Percentiles rank a stretch among this genome's conserved stretches.
Conservation (phyloP, 2,329 filamentous ascomycete species). For the Penicillium sp. region DNA sequence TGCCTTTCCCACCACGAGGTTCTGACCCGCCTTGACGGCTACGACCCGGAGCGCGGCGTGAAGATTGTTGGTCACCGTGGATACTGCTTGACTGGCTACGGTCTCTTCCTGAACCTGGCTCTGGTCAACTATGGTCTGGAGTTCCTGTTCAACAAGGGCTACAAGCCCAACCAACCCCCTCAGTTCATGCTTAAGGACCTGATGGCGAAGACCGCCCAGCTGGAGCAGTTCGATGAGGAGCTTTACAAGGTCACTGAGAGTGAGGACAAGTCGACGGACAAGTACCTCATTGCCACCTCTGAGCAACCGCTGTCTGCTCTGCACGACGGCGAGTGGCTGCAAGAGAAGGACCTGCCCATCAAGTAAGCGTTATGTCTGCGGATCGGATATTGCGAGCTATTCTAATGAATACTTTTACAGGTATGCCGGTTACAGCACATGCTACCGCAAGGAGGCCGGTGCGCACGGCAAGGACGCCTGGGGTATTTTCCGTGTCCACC, state of each 20-base stretch:
- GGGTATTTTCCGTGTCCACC: constrained; percentile 97
- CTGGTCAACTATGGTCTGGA: constrained; percentile 94
- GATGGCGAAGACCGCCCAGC: constrained; percentile 98
- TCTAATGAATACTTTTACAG: no score
- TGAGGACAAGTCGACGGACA: constrained; percentile 85
- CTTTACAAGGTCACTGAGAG: constrained; percentile 91
- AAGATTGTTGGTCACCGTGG: constrained; percentile 95
- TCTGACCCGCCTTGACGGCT: constrained; percentile 82
- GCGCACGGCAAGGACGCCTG: constrained; percentile 91
- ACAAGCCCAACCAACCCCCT: constrained; percentile 81
- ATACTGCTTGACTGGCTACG: constrained; percentile 89
- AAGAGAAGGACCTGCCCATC: constrained; percentile 81
- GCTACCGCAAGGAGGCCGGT: constrained; percentile 94
- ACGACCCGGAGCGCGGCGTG: constrained; percentile 88
- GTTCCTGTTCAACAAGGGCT: constrained; percentile 80
- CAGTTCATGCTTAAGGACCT: constrained; percentile 94
- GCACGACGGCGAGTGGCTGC: constrained; percentile 92
- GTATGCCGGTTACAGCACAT: constrained; percentile 89
- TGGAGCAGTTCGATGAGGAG: constrained; percentile 97
- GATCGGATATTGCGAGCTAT: no score
- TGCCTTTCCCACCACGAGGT: constrained; percentile 94
- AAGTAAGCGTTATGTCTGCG: constrained; percentile 64
- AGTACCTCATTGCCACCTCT: constrained; percentile 80
- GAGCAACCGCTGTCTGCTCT: constrained; percentile 94
- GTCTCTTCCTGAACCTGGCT: constrained; percentile 88